A percentile compares a stretch with the other conserved stretches of the same genome.
phyloP scores from a whole-genome alignment of 129 eudicot species.

The Ambrosia trifida region DNA sequence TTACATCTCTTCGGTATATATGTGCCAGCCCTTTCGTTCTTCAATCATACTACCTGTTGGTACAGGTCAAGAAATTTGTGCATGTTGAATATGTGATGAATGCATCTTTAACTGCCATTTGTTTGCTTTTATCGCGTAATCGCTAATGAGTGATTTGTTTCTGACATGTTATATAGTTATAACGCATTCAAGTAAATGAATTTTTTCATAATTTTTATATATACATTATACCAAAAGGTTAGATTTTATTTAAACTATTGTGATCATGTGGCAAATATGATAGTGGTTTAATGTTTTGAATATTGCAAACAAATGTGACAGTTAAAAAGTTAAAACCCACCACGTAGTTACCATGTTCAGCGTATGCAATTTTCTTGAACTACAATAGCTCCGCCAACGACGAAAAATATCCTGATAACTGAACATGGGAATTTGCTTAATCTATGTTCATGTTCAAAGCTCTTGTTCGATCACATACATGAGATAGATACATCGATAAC shows the following conservation, averaged over 20 bases:
- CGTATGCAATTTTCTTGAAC: slow-evolving; percentile 3
- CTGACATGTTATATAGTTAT: too few relatives aligned
- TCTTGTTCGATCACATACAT: slow-evolving; percentile 91
- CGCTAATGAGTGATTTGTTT: too few relatives aligned
- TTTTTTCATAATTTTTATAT: too few relatives aligned
- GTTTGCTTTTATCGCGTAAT: not conserved
- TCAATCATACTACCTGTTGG: too few relatives aligned
- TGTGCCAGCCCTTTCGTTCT: too few relatives aligned
- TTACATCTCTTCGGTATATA: too few relatives aligned
- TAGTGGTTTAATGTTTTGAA: too few relatives aligned
- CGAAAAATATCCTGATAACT: slow-evolving; percentile 83
- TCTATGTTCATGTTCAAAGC: slow-evolving; percentile 91
- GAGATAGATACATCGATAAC: not conserved
- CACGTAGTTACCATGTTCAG: slow-evolving; percentile 15
- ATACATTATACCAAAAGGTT: not conserved
- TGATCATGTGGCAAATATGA: not conserved
- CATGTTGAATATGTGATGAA: too few relatives aligned
- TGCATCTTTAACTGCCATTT: too few relatives aligned
- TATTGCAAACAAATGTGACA: not conserved
- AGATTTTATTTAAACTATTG: not conserved
- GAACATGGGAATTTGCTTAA: slow-evolving; percentile 88
- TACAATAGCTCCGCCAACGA: slow-evolving; percentile 36
- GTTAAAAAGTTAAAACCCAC: not conserved
- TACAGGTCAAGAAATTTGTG: too few relatives aligned
- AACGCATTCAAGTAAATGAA: too few relatives aligned